phyloP scores from a whole-genome alignment of 2,329 filamentous ascomycete species.

The Amesomyces nigricolor region DNA sequence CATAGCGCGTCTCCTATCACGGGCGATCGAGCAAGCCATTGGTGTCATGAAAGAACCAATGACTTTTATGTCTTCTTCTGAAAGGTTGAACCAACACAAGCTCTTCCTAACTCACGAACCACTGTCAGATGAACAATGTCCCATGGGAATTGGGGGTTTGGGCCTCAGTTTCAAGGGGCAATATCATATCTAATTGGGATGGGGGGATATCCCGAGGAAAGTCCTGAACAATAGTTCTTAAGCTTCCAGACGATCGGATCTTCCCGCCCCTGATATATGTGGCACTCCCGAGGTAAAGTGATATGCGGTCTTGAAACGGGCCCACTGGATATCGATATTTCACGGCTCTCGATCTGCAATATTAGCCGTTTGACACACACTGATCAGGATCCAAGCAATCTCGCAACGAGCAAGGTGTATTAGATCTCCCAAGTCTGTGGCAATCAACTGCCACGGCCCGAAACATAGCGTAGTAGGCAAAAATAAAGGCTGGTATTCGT shows the following conservation, averaged over 20 bases:
- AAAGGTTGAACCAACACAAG: no score
- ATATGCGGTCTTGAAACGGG: constrained; percentile 7
- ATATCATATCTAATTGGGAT: no score
- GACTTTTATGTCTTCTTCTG: no score
- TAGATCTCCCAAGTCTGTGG: background rate
- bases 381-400: background rate
- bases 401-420: background rate
- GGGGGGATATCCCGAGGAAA: background rate
- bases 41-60: no score
- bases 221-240: background rate
- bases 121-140: no score
- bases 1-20: no score
- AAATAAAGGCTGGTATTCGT: background rate
- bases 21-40: no score
- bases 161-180: no score
- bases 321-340: background rate
- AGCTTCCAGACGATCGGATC: background rate
- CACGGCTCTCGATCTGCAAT: background rate
- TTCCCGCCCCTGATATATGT: background rate
- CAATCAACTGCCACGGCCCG: no score
- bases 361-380: no score
- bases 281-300: background rate
- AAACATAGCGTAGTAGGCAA: background rate
- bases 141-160: no score
- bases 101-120: no score